Evolutionary conservation across 2,329 filamentous ascomycete genomes (phyloP).

Genomic region (Fusarium oxysporum): DNA sequence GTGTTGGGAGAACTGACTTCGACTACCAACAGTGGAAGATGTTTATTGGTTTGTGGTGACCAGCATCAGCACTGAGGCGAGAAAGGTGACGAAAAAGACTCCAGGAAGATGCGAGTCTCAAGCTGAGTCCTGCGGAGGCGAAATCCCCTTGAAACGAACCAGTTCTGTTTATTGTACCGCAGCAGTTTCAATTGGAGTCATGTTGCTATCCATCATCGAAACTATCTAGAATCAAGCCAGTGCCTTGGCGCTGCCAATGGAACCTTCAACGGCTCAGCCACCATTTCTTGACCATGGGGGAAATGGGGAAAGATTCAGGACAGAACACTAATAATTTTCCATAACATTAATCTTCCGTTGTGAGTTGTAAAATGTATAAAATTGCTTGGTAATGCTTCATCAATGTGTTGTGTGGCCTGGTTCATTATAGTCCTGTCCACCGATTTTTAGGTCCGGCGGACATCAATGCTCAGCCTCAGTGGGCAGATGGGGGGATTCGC

Average conservation of each 20-base stretch:
- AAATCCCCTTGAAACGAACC: not conserved
- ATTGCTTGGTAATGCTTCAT: not conserved
- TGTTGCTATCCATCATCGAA: slow-evolving; percentile 3
- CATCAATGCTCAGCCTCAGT: slow-evolving; percentile 11
- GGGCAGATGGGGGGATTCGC: slow-evolving; percentile 10
- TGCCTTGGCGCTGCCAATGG: slow-evolving; percentile 21
- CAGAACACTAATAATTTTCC: not conserved
- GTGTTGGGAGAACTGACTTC: slow-evolving; percentile 8
- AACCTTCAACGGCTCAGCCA: slow-evolving; percentile 29
- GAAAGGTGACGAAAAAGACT: not conserved
- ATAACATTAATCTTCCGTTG: not conserved
- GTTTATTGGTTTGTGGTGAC: slow-evolving; percentile 32
- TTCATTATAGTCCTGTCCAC: not conserved
- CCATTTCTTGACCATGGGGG: not conserved
- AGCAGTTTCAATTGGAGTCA: not conserved
- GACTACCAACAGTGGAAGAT: slow-evolving; percentile 6
- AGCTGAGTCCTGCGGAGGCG: not conserved
- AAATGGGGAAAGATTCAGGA: not conserved
- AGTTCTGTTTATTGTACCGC: not conserved
- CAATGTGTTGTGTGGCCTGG: not conserved
- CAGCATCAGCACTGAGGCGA: slow-evolving; percentile 21
- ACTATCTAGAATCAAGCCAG: slow-evolving; percentile 9
- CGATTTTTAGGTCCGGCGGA: not conserved
- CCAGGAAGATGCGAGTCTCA: slow-evolving; percentile 4
- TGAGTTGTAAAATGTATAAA: not conserved